Percentiles rank a stretch among this genome's conserved stretches.
These are phyloP conservation scores for Dictyostelium gargantuum DNA, from an alignment of 208 protist genomes.

Conservation along the genomic window DNA sequence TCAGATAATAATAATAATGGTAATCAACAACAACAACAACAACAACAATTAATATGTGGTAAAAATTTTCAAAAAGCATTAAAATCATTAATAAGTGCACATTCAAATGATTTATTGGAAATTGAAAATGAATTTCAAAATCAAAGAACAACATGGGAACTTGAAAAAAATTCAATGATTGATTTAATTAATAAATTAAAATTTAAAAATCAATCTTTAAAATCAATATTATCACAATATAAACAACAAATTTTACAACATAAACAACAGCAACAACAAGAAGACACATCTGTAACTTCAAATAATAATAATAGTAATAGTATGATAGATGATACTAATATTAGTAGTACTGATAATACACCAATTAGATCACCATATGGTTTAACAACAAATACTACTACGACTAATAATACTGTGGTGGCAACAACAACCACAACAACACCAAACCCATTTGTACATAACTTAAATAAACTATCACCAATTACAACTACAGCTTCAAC, in stretches of 20 bases:
- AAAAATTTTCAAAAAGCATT: constrained; percentile 1
- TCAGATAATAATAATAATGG: neutral
- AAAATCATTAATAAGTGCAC: neutral
- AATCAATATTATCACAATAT: neutral
- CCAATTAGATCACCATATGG: neutral
- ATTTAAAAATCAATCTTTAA: neutral
- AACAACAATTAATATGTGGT: neutral
- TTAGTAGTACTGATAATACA: neutral
- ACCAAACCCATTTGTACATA: too few species aligned
- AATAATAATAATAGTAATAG: neutral
- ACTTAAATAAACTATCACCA: too few species aligned
- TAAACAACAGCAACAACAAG: too few species aligned
- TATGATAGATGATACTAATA: neutral
- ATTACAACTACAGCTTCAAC: neutral
- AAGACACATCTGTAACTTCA: neutral
- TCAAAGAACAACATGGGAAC: neutral
- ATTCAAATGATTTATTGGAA: constrained; percentile 55
- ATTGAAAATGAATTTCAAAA: constrained; percentile 57
- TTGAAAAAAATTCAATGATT: neutral
- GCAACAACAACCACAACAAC: neutral
- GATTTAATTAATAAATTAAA: neutral
- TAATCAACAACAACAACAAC: neutral
- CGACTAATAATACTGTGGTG: neutral
- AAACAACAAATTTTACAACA: neutral
- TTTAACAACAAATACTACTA: neutral